Conservation (phyloP, 371 early-diverging fungal genomes). For the Funneliformis caledonium region DNA sequence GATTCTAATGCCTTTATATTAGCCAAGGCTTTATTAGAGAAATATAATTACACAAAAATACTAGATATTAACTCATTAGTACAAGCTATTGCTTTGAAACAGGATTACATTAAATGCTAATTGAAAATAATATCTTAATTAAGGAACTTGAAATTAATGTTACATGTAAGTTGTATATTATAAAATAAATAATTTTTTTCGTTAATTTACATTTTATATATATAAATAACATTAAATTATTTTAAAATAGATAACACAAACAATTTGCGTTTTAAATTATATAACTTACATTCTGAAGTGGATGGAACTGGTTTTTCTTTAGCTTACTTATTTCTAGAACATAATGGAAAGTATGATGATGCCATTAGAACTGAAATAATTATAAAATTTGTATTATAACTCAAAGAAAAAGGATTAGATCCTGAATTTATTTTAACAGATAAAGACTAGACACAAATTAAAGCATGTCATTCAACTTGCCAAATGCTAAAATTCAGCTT, state of each 20-base stretch:
- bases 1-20: too few relatives aligned
- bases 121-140: too few relatives aligned
- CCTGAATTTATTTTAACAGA: background rate
- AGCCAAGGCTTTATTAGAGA: too few relatives aligned
- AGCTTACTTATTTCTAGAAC: conserved; percentile 8
- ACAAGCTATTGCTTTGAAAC: too few relatives aligned
- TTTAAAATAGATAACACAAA: background rate
- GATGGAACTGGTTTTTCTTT: conserved; percentile 1
- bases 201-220: too few relatives aligned
- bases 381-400: background rate
- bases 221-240: too few relatives aligned
- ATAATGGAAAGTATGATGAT: conserved; percentile 5
- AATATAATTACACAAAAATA: too few relatives aligned
- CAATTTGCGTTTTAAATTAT: conserved; percentile 12
- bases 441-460: background rate
- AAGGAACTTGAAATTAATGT: too few relatives aligned
- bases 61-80: too few relatives aligned
- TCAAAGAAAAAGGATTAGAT: background rate
- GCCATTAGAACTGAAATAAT: background rate
- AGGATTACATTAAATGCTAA: too few relatives aligned
- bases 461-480: background rate
- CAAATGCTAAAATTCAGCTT: background rate
- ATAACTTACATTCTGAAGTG: background rate
- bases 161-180: too few relatives aligned
- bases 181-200: too few relatives aligned